Evolutionary conservation across 805 yeast genomes (phyloP), one percentile per base, ranked within the genome.

Genomic region (Alloascoidea hylecoeti): DNA sequence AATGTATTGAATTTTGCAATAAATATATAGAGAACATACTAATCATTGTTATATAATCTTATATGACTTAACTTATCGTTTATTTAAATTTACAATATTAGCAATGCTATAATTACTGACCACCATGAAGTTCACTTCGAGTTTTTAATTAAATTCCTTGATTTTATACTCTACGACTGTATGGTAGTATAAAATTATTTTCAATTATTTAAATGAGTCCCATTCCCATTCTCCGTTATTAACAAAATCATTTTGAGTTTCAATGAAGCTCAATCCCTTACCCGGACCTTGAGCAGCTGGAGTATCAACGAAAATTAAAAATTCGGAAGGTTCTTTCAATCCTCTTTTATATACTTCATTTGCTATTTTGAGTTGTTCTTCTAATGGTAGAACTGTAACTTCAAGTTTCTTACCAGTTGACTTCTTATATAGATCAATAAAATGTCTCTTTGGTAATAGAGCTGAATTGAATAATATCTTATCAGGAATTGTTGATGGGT

Each of bases 391-490:
- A 38, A 55, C 55, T 41, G 51, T 52, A 23, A 53, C 58, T 19
- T 49, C 54, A 35, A 67, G 42, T 17, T 49, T 57, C 35, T 58
- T 58, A 37, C 53, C 46, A 43, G 65, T 61, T 6, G 46, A 39
- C 42, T 56, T 46, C 48, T 69, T 72, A 44, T 66, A 72, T 30
- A 43, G 52, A 6, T 54, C 45, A 38, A 60, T 50, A 3, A 68
- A 49, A 14, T 68, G 60, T 40, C 58, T 60, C 19, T 60, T 50
- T 0, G 70, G 48, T 33, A 61, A 50, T n/a, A 38, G 44, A 28
- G 60, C 70, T 15, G 74, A 64, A 37, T 57, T 58, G 23, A 70
- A 49, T 47, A 65, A 60, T 15, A 72, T 41, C 15, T 37, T 44
- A 42, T 71, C 65, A 17, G 77, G 75, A 15, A 72, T 46, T 3